Evolutionary conservation across 768 basidiomycete species (phyloP).

Genomic region (Cantharellus anzutake): DNA sequence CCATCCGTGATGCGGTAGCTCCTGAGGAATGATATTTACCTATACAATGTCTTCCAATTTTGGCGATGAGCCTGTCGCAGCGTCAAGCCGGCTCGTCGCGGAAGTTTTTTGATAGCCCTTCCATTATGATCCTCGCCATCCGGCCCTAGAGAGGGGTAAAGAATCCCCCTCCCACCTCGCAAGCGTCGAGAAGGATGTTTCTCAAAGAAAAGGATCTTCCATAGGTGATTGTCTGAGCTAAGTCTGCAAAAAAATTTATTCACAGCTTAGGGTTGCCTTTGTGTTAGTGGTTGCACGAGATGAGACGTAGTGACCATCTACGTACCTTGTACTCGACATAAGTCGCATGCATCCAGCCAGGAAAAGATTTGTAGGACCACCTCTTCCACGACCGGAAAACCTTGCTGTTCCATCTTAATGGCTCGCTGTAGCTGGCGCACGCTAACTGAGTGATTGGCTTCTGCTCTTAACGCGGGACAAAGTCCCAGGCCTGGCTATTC

Average conservation of each 20-base stretch:
- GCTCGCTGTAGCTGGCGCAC: too few relatives aligned
- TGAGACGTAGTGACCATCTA: neutral
- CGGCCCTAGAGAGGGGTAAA: neutral
- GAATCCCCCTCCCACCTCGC: neutral
- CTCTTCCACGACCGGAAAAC: neutral
- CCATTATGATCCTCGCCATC: neutral
- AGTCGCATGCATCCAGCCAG: neutral
- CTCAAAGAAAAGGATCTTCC: neutral
- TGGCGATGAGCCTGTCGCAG: neutral
- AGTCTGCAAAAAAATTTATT: neutral
- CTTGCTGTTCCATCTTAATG: too few relatives aligned
- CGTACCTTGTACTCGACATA: neutral
- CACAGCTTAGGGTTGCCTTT: neutral
- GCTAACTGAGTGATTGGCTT: too few relatives aligned
- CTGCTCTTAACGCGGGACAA: too few relatives aligned
- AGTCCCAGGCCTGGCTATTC: too few relatives aligned
- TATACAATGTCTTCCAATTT: constrained; percentile 8
- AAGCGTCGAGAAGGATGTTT: neutral
- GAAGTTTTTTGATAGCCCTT: neutral
- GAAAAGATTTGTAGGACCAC: constrained; percentile 1
- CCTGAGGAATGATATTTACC: constrained; percentile 6
- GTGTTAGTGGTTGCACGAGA: neutral
- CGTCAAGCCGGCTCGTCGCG: neutral
- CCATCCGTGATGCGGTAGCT: neutral
- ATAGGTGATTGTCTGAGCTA: neutral